Percentiles rank a stretch among this genome's conserved stretches.
Evolutionary conservation across 176 grass and related monocot species (phyloP).

Genomic region (Cymbopogon citratus): DNA sequence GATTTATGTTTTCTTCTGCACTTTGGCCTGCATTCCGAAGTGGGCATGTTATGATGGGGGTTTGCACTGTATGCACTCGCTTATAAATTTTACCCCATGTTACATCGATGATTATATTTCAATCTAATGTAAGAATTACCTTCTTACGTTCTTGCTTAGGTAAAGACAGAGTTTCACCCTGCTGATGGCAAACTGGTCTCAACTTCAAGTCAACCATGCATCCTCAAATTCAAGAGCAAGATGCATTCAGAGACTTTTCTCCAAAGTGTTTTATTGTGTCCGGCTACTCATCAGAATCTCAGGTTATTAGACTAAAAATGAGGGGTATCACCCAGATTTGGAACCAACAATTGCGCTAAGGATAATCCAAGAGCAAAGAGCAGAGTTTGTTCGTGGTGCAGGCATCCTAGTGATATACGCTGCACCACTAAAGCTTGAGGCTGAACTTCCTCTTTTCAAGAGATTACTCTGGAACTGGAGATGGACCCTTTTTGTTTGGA

Average conservation of each 20-base stretch:
- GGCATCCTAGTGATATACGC: slow-evolving; percentile 88
- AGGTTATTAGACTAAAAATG: slow-evolving; percentile 71
- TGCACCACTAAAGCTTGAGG: slow-evolving; percentile 61
- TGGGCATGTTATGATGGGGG: background rate
- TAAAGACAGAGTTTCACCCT: slow-evolving; percentile 69
- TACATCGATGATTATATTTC: background rate
- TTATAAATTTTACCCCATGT: background rate
- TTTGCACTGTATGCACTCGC: background rate
- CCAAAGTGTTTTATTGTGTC: slow-evolving; percentile 56
- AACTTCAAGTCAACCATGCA: slow-evolving; percentile 65
- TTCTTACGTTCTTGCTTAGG: slow-evolving; percentile 34
- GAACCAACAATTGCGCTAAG: slow-evolving; percentile 58
- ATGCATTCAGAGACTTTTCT: slow-evolving; percentile 90
- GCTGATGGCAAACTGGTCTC: slow-evolving; percentile 46
- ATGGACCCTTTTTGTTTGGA: slow-evolving; percentile 90
- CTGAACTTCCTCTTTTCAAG: slow-evolving; percentile 73
- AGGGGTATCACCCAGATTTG: slow-evolving; percentile 47
- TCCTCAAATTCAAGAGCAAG: slow-evolving; percentile 94
- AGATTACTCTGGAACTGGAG: slow-evolving; percentile 84
- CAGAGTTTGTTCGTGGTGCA: slow-evolving; percentile 57
- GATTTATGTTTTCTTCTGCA: too few species aligned
- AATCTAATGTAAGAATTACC: background rate
- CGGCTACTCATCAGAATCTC: slow-evolving; percentile 79
- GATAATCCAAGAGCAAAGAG: slow-evolving; percentile 77
- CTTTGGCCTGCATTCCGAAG: background rate